These are phyloP conservation scores for Fennellomyces sp. DNA, from an alignment of 371 early-diverging fungal genomes.

Conservation along the genomic window DNA sequence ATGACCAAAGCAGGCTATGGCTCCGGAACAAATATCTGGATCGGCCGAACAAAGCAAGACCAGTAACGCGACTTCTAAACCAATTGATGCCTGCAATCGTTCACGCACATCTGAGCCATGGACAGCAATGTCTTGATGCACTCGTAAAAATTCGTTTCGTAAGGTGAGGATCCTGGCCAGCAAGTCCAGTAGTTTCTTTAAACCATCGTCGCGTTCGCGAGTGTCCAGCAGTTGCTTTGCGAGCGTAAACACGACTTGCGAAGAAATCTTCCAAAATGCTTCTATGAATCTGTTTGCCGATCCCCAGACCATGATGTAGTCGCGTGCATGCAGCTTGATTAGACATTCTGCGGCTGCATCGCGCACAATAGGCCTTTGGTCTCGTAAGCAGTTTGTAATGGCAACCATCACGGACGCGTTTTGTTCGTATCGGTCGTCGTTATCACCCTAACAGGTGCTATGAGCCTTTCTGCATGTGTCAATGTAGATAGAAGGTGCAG, in stretches of 20 bases:
- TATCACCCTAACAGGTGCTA: conserved; percentile 43
- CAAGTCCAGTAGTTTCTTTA: conserved; percentile 63
- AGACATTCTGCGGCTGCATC: conserved; percentile 74
- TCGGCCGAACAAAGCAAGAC: conserved; percentile 79
- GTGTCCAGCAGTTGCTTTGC: conserved; percentile 60
- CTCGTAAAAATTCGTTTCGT: conserved; percentile 70
- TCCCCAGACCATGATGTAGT: conserved; percentile 68
- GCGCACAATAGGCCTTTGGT: conserved; percentile 63
- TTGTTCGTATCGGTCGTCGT: conserved; percentile 56
- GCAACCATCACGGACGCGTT: conserved; percentile 66
- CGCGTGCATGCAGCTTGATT: conserved; percentile 61
- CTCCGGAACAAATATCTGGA: conserved; percentile 69
- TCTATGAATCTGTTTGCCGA: conserved; percentile 57
- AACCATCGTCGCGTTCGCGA: conserved; percentile 56
- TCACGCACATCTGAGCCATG: conserved; percentile 57
- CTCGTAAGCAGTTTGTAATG: conserved; percentile 71
- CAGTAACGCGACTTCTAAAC: conserved; percentile 78
- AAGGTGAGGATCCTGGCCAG: conserved; percentile 62
- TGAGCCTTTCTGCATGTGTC: no score
- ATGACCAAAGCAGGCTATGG: conserved; percentile 65
- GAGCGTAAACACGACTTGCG: conserved; percentile 55
- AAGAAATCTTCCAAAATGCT: conserved; percentile 73
- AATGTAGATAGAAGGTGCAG: background rate
- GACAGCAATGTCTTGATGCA: conserved; percentile 57
- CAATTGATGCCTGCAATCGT: conserved; percentile 70